Evolutionary conservation across 306 rosid genomes (phyloP).

Genomic region (Purshia tridentata): DNA sequence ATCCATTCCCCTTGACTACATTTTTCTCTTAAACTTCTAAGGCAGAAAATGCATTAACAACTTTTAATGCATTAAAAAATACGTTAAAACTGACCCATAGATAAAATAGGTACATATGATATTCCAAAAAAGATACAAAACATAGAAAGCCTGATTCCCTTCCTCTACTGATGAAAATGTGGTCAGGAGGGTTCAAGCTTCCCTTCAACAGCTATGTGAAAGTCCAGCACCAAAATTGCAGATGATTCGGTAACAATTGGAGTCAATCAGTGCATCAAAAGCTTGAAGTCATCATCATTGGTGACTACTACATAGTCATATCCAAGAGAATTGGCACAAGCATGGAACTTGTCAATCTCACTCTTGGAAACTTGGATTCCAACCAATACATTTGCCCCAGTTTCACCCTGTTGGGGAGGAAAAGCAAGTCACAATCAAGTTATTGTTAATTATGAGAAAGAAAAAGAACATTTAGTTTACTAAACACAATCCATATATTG

Average conservation of each 20-base stretch:
- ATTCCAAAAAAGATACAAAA: background rate
- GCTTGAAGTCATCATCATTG: conserved; percentile 53
- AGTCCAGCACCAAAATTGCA: background rate
- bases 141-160: background rate
- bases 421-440: background rate
- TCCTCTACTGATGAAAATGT: background rate
- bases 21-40: background rate
- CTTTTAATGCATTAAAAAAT: too few species aligned
- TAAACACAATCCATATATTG: background rate
- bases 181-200: background rate
- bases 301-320: conserved; percentile 70
- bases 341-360: conserved; percentile 67
- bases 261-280: conserved; percentile 60
- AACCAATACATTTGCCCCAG: conserved; percentile 84
- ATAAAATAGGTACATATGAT: too few species aligned
- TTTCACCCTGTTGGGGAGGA: conserved; percentile 61
- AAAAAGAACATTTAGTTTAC: background rate
- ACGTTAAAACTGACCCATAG: too few species aligned
- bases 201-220: background rate
- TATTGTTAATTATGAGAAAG: background rate
- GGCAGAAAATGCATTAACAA: background rate
- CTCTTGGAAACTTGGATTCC: conserved; percentile 61
- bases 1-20: background rate
- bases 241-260: background rate
- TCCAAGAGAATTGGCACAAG: conserved; percentile 49